A percentile compares a stretch with the other conserved stretches of the same genome.
These are phyloP conservation scores for Xylaria sp. DNA, from an alignment of 495 filamentous ascomycete genomes.

Conservation along the genomic window DNA sequence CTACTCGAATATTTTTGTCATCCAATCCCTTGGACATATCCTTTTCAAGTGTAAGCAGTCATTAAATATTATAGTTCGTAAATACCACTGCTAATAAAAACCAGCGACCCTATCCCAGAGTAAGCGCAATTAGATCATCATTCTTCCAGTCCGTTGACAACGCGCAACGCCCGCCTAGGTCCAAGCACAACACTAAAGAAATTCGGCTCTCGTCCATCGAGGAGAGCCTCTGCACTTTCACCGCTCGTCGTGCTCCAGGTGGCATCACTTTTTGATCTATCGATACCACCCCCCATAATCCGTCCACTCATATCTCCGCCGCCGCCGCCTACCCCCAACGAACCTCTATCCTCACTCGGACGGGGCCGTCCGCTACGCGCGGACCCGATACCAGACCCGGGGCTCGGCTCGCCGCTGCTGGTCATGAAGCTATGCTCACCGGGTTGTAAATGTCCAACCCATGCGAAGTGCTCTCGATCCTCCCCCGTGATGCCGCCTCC, in stretches of 20 bases:
- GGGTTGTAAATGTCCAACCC: conserved; percentile 42
- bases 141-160: conserved; percentile 66
- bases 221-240: conserved; percentile 59
- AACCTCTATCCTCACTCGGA: conserved; percentile 32
- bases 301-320: conserved; percentile 8
- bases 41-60: not conserved
- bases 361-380: conserved; percentile 21
- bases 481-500: conserved; percentile 22
- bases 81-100: not conserved
- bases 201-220: conserved; percentile 71
- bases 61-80: not conserved
- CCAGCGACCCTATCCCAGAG: not conserved
- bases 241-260: conserved; percentile 45
- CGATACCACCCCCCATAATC: conserved; percentile 17
- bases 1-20: not conserved
- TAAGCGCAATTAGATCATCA: not conserved
- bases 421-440: conserved; percentile 43
- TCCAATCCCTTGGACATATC: not conserved
- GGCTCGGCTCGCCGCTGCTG: conserved; percentile 38
- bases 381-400: conserved; percentile 31
- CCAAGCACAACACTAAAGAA: conserved; percentile 77
- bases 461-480: conserved; percentile 38
- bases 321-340: conserved; percentile 28
- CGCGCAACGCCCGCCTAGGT: conserved; percentile 73
- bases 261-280: conserved; percentile 42